Evolutionary conservation across 768 basidiomycete species (phyloP), one percentile per base, ranked within the genome.

Genomic region (Auricularia cornea): DNA sequence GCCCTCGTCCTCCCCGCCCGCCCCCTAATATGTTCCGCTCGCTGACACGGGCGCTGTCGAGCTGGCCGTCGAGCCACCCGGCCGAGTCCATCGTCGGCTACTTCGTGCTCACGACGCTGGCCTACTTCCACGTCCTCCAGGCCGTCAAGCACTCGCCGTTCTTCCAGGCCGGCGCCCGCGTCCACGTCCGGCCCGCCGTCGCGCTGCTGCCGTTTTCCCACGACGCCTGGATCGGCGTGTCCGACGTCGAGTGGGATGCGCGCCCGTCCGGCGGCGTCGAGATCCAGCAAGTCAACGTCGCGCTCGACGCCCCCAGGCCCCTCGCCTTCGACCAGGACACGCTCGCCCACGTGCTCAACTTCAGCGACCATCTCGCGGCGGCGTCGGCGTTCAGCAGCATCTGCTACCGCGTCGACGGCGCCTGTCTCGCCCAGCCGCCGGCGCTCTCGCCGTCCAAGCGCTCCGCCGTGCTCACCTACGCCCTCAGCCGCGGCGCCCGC

Each of bases 61-160:
- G 12, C 54, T 57, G 54, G 54, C 54, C 54, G 54, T 68, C 76
- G 28, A 65, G 72, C 10, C 69, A 73, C 18, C 77, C 77, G 18
- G 77, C 78, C 62, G 95, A 98, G 71, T 89, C 90, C 8, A 93
- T 97, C 66, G 94, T 97, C 63, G 84, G 86, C 73, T 89, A 92
- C 79, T 92, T 87, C 73, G 85, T 94, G 70, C 73, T 95, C 64
- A 89, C 90, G 26, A 98, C 97, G 1, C 83, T 98, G 60, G 90
- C 92, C 57, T 98, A 98, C 75, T 97, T 98, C 74, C 94, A 96
- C 70, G 82, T 97, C 68, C 83, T 99, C 65, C 84, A 84, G 62
- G 90, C 90, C 60, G 90, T 98, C 71, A 94, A 95, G 70, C 87
- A 94, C 70, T 92, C 90, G 0, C 81, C 90, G 28, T 88, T 94